phyloP scores from a whole-genome alignment of 192 early-diverging fungal species.

The Kickxella alabastrina region DNA sequence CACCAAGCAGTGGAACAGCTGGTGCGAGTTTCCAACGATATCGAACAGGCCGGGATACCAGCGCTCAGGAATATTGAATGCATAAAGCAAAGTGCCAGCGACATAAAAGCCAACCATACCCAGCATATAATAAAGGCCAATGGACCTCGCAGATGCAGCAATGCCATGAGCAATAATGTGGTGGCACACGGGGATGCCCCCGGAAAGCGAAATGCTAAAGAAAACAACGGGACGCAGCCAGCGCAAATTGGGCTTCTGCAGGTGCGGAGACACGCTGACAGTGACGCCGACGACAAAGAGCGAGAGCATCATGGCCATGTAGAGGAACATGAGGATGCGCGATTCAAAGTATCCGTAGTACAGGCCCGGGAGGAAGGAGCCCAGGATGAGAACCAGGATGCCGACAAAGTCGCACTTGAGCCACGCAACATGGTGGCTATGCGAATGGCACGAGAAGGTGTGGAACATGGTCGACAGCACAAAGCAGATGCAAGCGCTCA shows the following conservation, averaged over 20 bases:
- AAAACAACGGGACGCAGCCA: slow-evolving; percentile 78
- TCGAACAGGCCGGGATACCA: slow-evolving; percentile 84
- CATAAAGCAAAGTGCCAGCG: slow-evolving; percentile 83
- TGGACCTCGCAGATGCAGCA: slow-evolving; percentile 48
- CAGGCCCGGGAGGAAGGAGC: slow-evolving; percentile 48
- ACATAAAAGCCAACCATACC: slow-evolving; percentile 74
- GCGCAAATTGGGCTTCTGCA: slow-evolving; percentile 72
- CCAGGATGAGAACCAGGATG: slow-evolving; percentile 77
- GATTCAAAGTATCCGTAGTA: slow-evolving; percentile 61
- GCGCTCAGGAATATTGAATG: slow-evolving; percentile 73
- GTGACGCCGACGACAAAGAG: slow-evolving; percentile 67
- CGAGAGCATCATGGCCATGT: slow-evolving; percentile 56
- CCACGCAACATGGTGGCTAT: slow-evolving; percentile 48
- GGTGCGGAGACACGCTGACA: slow-evolving; percentile 60
- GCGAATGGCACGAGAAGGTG: slow-evolving; percentile 80
- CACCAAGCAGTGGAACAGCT: slow-evolving; percentile 89
- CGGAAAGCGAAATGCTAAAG: slow-evolving; percentile 70
- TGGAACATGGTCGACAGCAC: slow-evolving; percentile 78
- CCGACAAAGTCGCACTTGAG: slow-evolving; percentile 87
- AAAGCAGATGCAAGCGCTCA: slow-evolving; percentile 75
- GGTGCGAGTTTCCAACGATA: slow-evolving; percentile 81
- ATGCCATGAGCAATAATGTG: slow-evolving; percentile 67
- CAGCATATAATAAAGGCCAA: slow-evolving; percentile 65
- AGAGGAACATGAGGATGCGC: slow-evolving; percentile 49
- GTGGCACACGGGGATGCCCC: slow-evolving; percentile 73